Evolutionary conservation across 2,329 filamentous ascomycete genomes (phyloP).

Genomic region (Verticillium nubilum): DNA sequence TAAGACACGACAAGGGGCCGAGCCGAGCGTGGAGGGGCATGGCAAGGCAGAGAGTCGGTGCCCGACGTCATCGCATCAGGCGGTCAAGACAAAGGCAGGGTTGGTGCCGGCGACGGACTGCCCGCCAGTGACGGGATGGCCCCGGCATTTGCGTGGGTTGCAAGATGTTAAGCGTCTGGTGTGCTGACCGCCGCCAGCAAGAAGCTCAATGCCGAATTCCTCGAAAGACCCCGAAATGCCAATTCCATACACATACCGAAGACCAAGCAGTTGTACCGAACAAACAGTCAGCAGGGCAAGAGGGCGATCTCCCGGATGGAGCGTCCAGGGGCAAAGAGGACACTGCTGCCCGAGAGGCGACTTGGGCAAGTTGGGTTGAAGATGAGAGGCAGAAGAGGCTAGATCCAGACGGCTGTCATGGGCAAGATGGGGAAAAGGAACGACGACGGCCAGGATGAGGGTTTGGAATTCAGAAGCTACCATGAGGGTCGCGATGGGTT

Average conservation of each 20-base stretch:
- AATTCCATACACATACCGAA: not conserved
- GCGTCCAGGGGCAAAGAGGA: not conserved
- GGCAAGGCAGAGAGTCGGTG: not conserved
- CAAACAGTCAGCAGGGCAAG: not conserved
- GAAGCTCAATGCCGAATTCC: not conserved
- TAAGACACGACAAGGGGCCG: not conserved
- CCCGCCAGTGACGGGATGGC: not conserved
- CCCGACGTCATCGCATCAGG: not conserved
- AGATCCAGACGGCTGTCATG: not conserved
- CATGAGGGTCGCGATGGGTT: not conserved
- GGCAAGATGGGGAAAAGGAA: not conserved
- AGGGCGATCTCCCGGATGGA: not conserved
- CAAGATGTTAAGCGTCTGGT: not conserved
- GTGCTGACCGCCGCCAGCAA: not conserved
- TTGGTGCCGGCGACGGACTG: not conserved
- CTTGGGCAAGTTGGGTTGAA: not conserved
- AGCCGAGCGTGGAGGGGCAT: not conserved
- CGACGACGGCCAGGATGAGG: not conserved
- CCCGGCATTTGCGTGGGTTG: not conserved
- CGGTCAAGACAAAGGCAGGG: not conserved
- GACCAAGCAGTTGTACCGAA: not conserved
- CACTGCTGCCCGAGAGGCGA: not conserved
- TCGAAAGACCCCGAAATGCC: not conserved
- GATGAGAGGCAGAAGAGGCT: not conserved
- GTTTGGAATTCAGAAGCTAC: too few species aligned